phyloP scores from a whole-genome alignment of 108 stramenopile genomes.

The Cylindrotheca fusiformis region DNA sequence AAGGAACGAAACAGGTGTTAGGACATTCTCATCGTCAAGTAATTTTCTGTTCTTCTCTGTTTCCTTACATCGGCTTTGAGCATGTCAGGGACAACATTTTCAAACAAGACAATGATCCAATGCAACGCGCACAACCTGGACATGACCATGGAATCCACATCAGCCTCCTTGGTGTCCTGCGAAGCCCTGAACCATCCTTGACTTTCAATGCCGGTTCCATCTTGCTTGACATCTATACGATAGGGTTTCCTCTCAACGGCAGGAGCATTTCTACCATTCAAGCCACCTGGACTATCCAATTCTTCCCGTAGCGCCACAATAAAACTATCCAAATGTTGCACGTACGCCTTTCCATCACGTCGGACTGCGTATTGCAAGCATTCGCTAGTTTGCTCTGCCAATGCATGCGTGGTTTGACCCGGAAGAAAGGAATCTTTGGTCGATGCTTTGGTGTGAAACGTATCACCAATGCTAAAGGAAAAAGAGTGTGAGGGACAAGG shows the following conservation, averaged over 20 bases:
- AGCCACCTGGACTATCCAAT: slow-evolving; percentile 78
- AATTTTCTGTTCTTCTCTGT: too few relatives aligned
- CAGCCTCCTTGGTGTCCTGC: slow-evolving; percentile 39
- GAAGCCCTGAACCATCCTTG: slow-evolving; percentile 83
- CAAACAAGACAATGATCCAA: slow-evolving; percentile 85
- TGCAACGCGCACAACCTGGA: slow-evolving; percentile 82
- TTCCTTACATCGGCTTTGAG: slow-evolving; percentile 81
- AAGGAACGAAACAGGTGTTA: slow-evolving; percentile 1
- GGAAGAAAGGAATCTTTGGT: slow-evolving; percentile 75
- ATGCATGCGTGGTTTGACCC: slow-evolving; percentile 77
- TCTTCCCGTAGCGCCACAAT: slow-evolving; percentile 83
- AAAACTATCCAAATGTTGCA: slow-evolving; percentile 82
- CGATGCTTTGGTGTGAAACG: slow-evolving; percentile 31
- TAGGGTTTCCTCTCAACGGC: slow-evolving; percentile 78
- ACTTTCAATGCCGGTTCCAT: slow-evolving; percentile 82
- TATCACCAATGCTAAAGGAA: slow-evolving; percentile 60
- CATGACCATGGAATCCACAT: slow-evolving; percentile 58
- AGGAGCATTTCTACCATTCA: slow-evolving; percentile 71
- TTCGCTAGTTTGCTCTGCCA: slow-evolving; percentile 80
- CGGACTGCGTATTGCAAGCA: slow-evolving; percentile 76
- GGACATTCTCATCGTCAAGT: too few relatives aligned
- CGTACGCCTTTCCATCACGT: slow-evolving; percentile 71
- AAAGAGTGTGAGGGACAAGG: not conserved
- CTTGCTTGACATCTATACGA: slow-evolving; percentile 80
- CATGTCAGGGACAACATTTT: slow-evolving; percentile 77